Conservation (phyloP, 1,139 yeast species). For the Lodderomyces margitis region DNA sequence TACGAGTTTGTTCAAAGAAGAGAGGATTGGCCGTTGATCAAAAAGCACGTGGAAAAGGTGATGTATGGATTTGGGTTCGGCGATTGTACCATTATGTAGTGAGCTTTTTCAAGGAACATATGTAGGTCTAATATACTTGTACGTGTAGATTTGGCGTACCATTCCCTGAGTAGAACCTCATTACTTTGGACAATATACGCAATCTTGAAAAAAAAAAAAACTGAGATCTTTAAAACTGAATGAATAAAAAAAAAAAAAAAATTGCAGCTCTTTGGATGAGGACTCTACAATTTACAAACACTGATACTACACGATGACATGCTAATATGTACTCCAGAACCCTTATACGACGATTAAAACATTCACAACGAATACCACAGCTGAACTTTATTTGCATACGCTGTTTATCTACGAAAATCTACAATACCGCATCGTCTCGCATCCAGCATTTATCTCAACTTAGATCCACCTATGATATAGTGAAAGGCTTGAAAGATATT, state of each 20-base stretch:
- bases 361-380: neutral
- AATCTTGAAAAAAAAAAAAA: no score
- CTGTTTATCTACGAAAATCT: neutral
- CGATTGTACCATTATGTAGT: slow-evolving; percentile 53
- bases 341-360: neutral
- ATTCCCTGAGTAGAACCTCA: no score
- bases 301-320: slow-evolving; percentile 1
- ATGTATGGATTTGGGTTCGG: slow-evolving; percentile 85
- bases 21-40: slow-evolving; percentile 79
- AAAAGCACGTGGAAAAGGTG: slow-evolving; percentile 84
- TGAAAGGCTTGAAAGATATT: slow-evolving; percentile 1
- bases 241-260: neutral
- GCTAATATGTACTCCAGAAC: slow-evolving; percentile 1
- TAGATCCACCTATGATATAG: slow-evolving; percentile 1
- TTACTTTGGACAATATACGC: no score
- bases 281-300: neutral
- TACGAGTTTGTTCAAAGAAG: slow-evolving; percentile 88
- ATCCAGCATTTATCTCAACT: neutral
- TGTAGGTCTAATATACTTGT: no score
- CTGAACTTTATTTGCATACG: neutral
- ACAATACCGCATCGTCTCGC: slow-evolving; percentile 1
- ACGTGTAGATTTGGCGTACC: no score
- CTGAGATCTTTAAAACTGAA: no score
- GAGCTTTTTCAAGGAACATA: no score
- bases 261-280: neutral